Conservation (phyloP, 129 eudicot species). For the Flaveria trinervia region DNA sequence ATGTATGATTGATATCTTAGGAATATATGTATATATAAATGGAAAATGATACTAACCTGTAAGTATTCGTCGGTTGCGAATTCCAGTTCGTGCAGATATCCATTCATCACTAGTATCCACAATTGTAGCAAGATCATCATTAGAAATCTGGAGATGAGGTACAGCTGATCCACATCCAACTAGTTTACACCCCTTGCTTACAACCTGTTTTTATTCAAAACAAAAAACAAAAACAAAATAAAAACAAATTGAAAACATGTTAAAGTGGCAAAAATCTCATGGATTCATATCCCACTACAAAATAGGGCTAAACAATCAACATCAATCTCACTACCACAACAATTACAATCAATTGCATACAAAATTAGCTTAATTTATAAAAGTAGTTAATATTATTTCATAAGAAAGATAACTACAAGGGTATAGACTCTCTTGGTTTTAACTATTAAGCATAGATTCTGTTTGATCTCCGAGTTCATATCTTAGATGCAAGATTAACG, state of each 20-base stretch:
- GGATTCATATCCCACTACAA: not conserved
- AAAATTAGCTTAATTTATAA: not conserved
- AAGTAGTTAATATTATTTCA: not conserved
- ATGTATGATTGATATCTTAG: not conserved
- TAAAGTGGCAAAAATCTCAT: not conserved
- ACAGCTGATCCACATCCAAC: conserved; percentile 95
- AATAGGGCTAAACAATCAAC: conserved; percentile 11
- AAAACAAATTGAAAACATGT: not conserved
- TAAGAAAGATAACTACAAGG: not conserved
- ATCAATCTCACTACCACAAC: not conserved
- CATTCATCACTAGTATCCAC: conserved; percentile 91
- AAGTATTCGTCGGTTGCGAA: conserved; percentile 73
- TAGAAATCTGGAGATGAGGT: conserved; percentile 67
- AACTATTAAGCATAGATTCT: not conserved
- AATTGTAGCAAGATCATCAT: conserved; percentile 75
- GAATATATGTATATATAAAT: not conserved
- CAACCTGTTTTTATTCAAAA: conserved; percentile 40
- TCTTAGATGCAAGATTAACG: conserved; percentile 18
- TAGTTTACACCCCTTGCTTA: conserved; percentile 74
- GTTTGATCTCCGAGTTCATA: too few relatives aligned
- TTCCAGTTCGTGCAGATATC: conserved; percentile 89
- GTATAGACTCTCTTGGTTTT: too few relatives aligned
- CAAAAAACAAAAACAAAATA: not conserved
- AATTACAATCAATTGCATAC: not conserved
- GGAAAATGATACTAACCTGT: conserved; percentile 43